Conservation (phyloP, 805 yeast genomes). For the Crinitomyces ghanaensis region DNA sequence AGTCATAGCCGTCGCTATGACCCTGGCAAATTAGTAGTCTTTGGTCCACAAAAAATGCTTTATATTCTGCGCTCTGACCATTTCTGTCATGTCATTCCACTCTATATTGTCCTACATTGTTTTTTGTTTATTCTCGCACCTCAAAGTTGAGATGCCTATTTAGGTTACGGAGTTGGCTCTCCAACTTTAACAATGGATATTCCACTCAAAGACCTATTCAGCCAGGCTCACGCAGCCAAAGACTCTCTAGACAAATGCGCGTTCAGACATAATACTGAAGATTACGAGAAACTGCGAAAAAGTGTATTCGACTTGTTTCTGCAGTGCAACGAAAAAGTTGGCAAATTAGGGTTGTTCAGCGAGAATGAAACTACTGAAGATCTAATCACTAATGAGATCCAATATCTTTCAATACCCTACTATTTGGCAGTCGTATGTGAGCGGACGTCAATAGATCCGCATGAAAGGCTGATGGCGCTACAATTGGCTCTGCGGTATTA, state of each 20-base stretch:
- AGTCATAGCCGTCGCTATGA: no score
- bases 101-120: no score
- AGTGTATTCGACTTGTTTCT: conserved; percentile 32
- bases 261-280: conserved; percentile 2
- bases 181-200: no score
- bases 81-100: no score
- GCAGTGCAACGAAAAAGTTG: conserved; percentile 34
- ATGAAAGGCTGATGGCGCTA: conserved; percentile 13
- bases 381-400: conserved; percentile 49
- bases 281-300: conserved; percentile 22
- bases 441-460: conserved; percentile 12
- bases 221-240: conserved; percentile 4
- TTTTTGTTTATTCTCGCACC: no score
- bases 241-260: background rate
- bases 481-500: conserved; percentile 14
- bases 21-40: no score
- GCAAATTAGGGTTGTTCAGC: conserved; percentile 51
- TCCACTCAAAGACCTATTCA: conserved; percentile 10
- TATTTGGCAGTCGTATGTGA: conserved; percentile 38
- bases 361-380: conserved; percentile 63
- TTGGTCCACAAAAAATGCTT: no score
- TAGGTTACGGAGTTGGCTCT: no score
- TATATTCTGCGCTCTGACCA: no score
- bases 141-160: no score
- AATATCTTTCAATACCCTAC: conserved; percentile 48